Evolutionary conservation across 176 grass and related monocot genomes (phyloP), one percentile per base, ranked within the genome.

Genomic region (Urochloa ruziziensis): DNA sequence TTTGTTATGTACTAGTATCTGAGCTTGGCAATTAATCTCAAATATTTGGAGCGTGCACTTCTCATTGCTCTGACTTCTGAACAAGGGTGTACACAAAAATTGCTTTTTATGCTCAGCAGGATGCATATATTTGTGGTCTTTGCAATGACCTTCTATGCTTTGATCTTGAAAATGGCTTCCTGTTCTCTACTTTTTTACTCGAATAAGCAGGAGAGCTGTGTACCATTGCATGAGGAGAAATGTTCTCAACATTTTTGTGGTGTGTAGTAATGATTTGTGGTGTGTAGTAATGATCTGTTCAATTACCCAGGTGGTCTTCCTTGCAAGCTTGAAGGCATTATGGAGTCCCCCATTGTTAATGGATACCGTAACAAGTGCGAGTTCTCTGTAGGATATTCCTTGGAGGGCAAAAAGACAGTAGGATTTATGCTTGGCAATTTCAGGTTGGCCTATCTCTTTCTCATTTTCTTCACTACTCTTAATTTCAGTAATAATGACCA

Each of bases 361-460:
- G 96, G 96, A 60, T 99, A 99, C 79, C 91, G 96, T 73, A 99
- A 96, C 85, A 99, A 99, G 84, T 99, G 96, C 1, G 96, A 99
- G 73, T 99, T 99, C 80, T 99, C 96, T 83, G 93, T 96, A 63
- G 96, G 96, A 36, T 85, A 86, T 90, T 99, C 96, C 16, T 85
- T 95, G 54, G 84, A 80, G 7, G 89, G 93, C 2, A 99, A 94
- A 80, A 89, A 83, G 70, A 96, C 89, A 2, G 96, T 99, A 66
- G 96, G 96, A 30, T 99, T 99, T 91, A 96, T 99, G 93, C 85
- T 94, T 73, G 96, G 96, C 27, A 99, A 93, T 90, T 99, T 99
- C 81, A 99, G 96, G 96, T 98, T 51, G 52, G 76, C 61, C 77
- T 77, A 23, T 74, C 37, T 71, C 7, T 35, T 67, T 74, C 27